Conservation (phyloP, 352 stramenopile genomes). For the Phytopythium helicoides region DNA sequence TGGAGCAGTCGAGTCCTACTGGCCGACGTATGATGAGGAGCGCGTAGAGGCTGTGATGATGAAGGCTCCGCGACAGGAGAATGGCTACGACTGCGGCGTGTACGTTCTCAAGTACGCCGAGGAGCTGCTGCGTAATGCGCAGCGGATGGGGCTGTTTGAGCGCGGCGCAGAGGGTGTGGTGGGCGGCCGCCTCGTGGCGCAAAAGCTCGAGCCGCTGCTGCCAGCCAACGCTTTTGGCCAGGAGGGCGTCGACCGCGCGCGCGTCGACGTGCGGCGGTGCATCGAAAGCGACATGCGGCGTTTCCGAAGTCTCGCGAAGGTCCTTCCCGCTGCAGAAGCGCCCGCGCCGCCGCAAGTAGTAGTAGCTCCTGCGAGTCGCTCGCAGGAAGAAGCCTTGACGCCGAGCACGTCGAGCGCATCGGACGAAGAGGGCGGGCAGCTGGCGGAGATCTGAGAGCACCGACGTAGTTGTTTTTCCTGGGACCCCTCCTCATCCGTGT, state of each 20-base stretch:
- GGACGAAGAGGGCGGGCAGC: too few relatives aligned
- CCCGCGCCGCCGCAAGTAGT: too few relatives aligned
- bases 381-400: too few relatives aligned
- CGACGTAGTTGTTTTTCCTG: too few relatives aligned
- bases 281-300: constrained; percentile 23
- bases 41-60: constrained; percentile 31
- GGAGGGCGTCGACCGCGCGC: constrained; percentile 31
- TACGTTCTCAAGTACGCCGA: constrained; percentile 66
- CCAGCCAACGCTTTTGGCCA: constrained; percentile 33
- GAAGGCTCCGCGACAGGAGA: constrained; percentile 52
- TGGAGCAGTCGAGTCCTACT: constrained; percentile 4
- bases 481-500: too few relatives aligned
- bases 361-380: too few relatives aligned
- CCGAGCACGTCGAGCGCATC: too few relatives aligned
- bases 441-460: too few relatives aligned
- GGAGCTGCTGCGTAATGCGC: constrained; percentile 48
- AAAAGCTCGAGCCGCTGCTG: constrained; percentile 39
- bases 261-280: constrained; percentile 29
- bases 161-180: constrained; percentile 26
- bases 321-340: constrained; percentile 1
- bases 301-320: background rate
- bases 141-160: constrained; percentile 15
- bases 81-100: constrained; percentile 66
- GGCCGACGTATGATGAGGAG: constrained; percentile 32
- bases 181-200: constrained; percentile 33